Conservation (phyloP, 1,284 basidiomycete genomes). For the Volvariella surrecta region DNA sequence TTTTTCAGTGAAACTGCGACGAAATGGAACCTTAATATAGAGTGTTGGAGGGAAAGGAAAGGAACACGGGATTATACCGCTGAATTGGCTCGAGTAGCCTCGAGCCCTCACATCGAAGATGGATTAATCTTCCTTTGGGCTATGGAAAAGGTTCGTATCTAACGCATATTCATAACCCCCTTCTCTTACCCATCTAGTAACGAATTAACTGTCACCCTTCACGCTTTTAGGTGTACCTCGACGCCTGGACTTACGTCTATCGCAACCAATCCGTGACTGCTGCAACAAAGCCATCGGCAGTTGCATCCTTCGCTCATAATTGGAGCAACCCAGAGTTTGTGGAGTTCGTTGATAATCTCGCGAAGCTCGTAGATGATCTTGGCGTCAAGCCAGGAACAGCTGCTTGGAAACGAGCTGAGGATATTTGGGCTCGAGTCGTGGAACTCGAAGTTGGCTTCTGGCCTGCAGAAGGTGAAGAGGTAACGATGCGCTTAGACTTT, state of each 20-base stretch:
- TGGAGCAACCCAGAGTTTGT: slow-evolving; percentile 62
- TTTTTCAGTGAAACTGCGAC: slow-evolving; percentile 52
- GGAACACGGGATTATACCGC: slow-evolving; percentile 62
- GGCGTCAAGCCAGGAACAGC: slow-evolving; percentile 29
- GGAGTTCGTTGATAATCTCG: slow-evolving; percentile 49
- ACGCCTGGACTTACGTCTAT: slow-evolving; percentile 55
- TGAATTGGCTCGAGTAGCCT: slow-evolving; percentile 51
- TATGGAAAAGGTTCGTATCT: slow-evolving; percentile 57
- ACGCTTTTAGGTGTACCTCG: slow-evolving; percentile 42
- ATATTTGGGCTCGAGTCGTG: slow-evolving; percentile 46
- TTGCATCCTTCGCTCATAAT: slow-evolving; percentile 46
- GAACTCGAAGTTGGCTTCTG: slow-evolving; percentile 57
- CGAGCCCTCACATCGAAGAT: slow-evolving; percentile 43
- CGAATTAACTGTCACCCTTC: not conserved
- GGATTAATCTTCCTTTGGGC: slow-evolving; percentile 69
- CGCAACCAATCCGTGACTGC: slow-evolving; percentile 13
- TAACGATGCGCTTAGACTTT: slow-evolving; percentile 2
- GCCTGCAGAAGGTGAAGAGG: slow-evolving; percentile 32
- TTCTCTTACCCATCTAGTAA: not conserved
- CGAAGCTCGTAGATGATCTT: slow-evolving; percentile 43
- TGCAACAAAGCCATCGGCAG: slow-evolving; percentile 20
- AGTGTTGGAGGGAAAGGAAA: slow-evolving; percentile 45
- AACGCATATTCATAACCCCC: not conserved
- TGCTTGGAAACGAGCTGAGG: slow-evolving; percentile 36
- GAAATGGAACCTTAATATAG: slow-evolving; percentile 34